Conservation (phyloP, 768 basidiomycete genomes). For the Phaeotremella skinneri region DNA sequence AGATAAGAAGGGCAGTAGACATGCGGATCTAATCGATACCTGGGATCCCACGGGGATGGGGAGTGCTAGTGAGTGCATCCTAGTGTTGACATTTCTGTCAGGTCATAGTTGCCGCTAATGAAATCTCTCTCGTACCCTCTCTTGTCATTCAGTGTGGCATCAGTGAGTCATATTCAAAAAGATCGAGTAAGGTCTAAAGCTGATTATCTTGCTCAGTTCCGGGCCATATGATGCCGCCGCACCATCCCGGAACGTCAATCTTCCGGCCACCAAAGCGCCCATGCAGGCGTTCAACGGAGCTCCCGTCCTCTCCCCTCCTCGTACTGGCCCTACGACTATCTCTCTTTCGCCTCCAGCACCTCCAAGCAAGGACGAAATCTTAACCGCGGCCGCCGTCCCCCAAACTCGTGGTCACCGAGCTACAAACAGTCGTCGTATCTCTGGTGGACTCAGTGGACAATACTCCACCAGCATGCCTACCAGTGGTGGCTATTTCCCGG, state of each 20-base stretch:
- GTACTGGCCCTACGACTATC: slow-evolving; percentile 26
- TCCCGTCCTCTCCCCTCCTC: slow-evolving; percentile 25
- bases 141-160: slow-evolving; percentile 45
- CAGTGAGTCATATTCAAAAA: slow-evolving; percentile 30
- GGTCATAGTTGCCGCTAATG: neutral
- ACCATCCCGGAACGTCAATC: slow-evolving; percentile 45
- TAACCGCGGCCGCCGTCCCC: neutral
- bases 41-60: slow-evolving; percentile 52
- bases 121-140: neutral
- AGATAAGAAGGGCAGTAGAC: slow-evolving; percentile 47
- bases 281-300: slow-evolving; percentile 44
- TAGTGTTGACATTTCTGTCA: neutral
- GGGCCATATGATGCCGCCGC: slow-evolving; percentile 52
- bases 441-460: slow-evolving; percentile 45
- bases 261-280: slow-evolving; percentile 39
- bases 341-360: slow-evolving; percentile 29
- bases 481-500: slow-evolving; percentile 48
- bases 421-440: slow-evolving; percentile 20
- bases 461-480: slow-evolving; percentile 50
- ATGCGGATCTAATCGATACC: slow-evolving; percentile 51
- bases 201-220: slow-evolving; percentile 28
- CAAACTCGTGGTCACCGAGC: slow-evolving; percentile 1
- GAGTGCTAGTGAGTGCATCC: slow-evolving; percentile 46
- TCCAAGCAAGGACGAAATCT: slow-evolving; percentile 19
- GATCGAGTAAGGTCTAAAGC: neutral